These are phyloP conservation scores for Paraphysoderma sedebokerense DNA, from an alignment of 371 early-diverging fungal genomes.

Conservation along the genomic window DNA sequence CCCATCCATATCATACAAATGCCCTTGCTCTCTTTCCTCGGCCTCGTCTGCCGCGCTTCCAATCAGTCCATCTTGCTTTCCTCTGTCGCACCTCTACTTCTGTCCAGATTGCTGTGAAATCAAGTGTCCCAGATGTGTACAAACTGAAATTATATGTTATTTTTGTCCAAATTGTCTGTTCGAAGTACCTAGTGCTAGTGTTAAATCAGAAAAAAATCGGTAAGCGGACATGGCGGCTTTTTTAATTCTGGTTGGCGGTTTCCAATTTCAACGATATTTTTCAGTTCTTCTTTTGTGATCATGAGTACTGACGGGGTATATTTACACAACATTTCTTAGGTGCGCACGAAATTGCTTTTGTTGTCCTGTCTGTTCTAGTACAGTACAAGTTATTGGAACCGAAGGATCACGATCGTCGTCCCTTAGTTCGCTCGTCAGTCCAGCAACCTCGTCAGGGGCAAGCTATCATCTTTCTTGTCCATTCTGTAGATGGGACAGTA, in stretches of 20 bases:
- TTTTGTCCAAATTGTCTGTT: constrained; percentile 91
- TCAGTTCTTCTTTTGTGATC: not conserved
- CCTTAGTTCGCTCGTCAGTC: not conserved
- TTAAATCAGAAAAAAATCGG: constrained; percentile 80
- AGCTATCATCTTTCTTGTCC: constrained; percentile 57
- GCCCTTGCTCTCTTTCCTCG: no score
- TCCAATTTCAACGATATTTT: not conserved
- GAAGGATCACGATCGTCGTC: constrained; percentile 22
- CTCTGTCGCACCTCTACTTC: no score
- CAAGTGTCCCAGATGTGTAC: constrained; percentile 61
- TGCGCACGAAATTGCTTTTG: constrained; percentile 90
- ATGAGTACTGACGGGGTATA: not conserved
- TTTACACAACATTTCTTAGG: constrained; percentile 16
- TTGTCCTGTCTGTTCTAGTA: constrained; percentile 76
- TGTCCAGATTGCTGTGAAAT: constrained; percentile 71
- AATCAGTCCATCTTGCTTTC: no score
- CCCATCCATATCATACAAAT: no score
- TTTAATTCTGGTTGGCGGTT: not conserved
- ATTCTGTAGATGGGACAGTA: constrained; percentile 82
- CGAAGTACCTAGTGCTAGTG: constrained; percentile 87
- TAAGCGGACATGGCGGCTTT: constrained; percentile 7
- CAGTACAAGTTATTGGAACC: constrained; percentile 56
- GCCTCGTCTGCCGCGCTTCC: no score
- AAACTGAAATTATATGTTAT: constrained; percentile 71
- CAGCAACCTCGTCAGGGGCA: constrained; percentile 7